Evolutionary conservation across 2,329 filamentous ascomycete species (phyloP).

Genomic region (Colletotrichum plurivorum): DNA sequence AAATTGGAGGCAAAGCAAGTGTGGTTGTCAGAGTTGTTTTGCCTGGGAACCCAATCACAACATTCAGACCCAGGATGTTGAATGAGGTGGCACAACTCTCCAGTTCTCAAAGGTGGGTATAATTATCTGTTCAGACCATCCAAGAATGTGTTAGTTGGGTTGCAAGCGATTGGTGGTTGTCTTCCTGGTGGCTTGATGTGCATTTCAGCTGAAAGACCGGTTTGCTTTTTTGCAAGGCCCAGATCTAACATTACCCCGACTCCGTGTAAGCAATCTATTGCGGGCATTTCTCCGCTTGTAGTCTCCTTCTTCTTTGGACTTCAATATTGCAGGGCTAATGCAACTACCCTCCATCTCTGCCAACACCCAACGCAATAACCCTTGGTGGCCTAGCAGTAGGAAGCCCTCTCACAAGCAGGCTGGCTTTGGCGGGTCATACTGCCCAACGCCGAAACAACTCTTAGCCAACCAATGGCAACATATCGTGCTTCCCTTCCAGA

Average conservation of each 20-base stretch:
- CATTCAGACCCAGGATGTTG: constrained; percentile 4
- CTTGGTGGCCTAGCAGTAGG: background rate
- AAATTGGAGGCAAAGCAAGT: too few relatives aligned
- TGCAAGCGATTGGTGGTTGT: constrained; percentile 21
- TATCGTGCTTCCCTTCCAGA: too few relatives aligned
- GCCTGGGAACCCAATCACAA: constrained; percentile 5
- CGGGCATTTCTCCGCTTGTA: background rate
- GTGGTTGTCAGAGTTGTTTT: background rate
- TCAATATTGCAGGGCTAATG: constrained; percentile 10
- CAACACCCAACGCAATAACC: background rate
- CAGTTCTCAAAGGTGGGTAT: background rate
- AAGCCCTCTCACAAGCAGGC: background rate
- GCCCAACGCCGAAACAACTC: too few relatives aligned
- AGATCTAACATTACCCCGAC: constrained; percentile 23
- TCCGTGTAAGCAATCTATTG: constrained; percentile 17
- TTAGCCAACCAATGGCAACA: too few relatives aligned
- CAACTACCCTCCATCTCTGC: background rate
- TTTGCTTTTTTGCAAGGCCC: constrained; percentile 14
- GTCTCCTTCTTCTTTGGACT: constrained; percentile 16
- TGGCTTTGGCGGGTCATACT: too few relatives aligned
- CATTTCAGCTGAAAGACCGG: constrained; percentile 30
- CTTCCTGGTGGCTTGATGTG: background rate
- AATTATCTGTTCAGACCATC: background rate
- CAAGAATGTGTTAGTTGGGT: background rate
- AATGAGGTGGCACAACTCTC: background rate